Percentiles rank a stretch among this genome's conserved stretches.
Evolutionary conservation across 73 alveolate genomes (phyloP).

Genomic region (Paramecium bursaria): DNA sequence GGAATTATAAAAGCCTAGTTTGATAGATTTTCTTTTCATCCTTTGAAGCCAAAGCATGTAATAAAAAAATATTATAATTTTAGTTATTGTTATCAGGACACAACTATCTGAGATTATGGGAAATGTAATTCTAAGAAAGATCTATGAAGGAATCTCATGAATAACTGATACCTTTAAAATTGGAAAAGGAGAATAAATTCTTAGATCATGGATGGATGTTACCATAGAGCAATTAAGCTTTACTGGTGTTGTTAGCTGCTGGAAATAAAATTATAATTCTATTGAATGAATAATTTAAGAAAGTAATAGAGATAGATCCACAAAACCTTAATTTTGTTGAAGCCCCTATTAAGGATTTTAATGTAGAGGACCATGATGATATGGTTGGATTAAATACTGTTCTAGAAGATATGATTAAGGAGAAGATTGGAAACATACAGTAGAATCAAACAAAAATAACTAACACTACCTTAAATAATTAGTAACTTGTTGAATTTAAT

Average conservation of each 20-base stretch:
- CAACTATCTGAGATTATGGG: conserved; percentile 69
- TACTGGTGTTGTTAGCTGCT: conserved; percentile 61
- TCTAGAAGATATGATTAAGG: conserved; percentile 64
- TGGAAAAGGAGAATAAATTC: conserved; percentile 68
- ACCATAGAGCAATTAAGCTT: conserved; percentile 39
- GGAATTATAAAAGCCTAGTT: conserved; percentile 62
- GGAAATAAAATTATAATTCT: conserved; percentile 60
- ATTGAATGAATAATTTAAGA: conserved; percentile 62
- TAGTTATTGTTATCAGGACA: conserved; percentile 55
- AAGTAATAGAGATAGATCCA: conserved; percentile 66
- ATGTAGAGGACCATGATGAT: conserved; percentile 69
- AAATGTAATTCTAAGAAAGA: conserved; percentile 63
- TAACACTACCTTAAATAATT: conserved; percentile 13
- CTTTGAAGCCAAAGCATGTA: conserved; percentile 49
- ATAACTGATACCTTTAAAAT: conserved; percentile 52
- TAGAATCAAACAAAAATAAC: conserved; percentile 43
- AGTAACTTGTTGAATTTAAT: conserved; percentile 46
- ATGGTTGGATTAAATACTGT: conserved; percentile 59
- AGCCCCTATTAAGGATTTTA: conserved; percentile 64
- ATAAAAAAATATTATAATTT: neutral
- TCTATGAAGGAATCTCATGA: conserved; percentile 64
- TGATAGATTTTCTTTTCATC: conserved; percentile 67
- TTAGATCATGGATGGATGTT: conserved; percentile 70
- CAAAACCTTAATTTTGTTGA: conserved; percentile 66
- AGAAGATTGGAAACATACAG: conserved; percentile 45